Conservation (phyloP, 2,329 filamentous ascomycete species). For the Fusarium papillatum region DNA sequence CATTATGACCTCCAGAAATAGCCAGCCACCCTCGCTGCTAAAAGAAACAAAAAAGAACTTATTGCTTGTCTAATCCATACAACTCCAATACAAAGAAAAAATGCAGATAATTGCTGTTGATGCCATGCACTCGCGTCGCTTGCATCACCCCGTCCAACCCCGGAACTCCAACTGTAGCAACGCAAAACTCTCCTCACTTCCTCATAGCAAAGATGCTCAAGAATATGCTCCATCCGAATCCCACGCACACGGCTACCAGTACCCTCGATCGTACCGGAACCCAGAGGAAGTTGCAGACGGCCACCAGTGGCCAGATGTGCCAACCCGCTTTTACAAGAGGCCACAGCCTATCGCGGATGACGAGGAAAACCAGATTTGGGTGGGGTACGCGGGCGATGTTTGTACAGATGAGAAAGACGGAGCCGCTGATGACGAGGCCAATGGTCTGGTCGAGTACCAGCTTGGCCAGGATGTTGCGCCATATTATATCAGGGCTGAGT, state of each 20-base stretch:
- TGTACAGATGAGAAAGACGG: constrained; percentile 51
- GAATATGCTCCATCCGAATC: constrained; percentile 54
- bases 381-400: constrained; percentile 49
- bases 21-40: not conserved
- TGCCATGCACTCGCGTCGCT: not conserved
- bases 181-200: constrained; percentile 13
- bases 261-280: constrained; percentile 52
- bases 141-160: not conserved
- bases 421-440: constrained; percentile 50
- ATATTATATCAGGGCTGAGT: constrained; percentile 47
- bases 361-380: constrained; percentile 39
- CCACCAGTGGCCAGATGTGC: constrained; percentile 54
- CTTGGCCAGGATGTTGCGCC: constrained; percentile 51
- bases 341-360: constrained; percentile 46
- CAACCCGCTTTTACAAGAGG: constrained; percentile 51
- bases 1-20: not conserved
- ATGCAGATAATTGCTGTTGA: constrained; percentile 12
- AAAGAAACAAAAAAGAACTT: not conserved
- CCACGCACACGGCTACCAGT: constrained; percentile 51
- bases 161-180: constrained; percentile 9
- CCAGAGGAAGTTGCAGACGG: constrained; percentile 52
- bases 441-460: constrained; percentile 53
- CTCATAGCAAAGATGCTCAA: constrained; percentile 50
- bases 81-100: constrained; percentile 29
- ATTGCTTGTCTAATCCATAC: not conserved